Percentiles rank a stretch among this genome's conserved stretches.
phyloP scores from a whole-genome alignment of 2,329 filamentous ascomycete genomes.

The Huntiella omanensis region DNA sequence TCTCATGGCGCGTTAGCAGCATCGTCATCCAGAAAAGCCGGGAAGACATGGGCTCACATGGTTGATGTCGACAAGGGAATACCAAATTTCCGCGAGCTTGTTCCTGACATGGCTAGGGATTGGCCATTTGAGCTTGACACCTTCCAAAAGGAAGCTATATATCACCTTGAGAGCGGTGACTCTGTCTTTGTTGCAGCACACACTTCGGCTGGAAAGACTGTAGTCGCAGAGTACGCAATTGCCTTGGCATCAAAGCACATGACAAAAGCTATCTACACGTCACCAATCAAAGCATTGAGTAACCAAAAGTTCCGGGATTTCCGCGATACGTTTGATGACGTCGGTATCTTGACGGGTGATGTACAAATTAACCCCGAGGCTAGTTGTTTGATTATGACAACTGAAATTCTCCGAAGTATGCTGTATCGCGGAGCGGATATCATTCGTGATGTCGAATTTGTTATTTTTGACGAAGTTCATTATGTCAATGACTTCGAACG shows the following conservation, averaged over 20 bases:
- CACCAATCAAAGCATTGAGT: constrained; percentile 92
- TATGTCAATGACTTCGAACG: constrained; percentile 94
- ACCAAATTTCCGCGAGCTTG: constrained; percentile 79
- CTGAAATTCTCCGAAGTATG: constrained; percentile 95
- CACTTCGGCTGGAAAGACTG: constrained; percentile 93
- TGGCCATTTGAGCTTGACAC: constrained; percentile 97
- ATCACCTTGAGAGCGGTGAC: constrained; percentile 88
- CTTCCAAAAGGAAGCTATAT: constrained; percentile 96
- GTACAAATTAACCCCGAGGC: constrained; percentile 96
- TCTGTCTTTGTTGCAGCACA: constrained; percentile 97
- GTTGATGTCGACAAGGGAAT: constrained; percentile 89
- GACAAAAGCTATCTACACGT: constrained; percentile 99
- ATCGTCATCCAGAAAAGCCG: constrained; percentile 52
- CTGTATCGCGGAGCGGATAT: constrained; percentile 89
- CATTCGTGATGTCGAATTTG: constrained; percentile 92
- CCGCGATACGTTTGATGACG: constrained; percentile 74
- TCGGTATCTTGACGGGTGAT: constrained; percentile 90
- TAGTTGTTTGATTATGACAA: constrained; percentile 98
- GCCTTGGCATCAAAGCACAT: constrained; percentile 93
- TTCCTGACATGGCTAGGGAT: constrained; percentile 87
- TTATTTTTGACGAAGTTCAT: constrained; percentile 97
- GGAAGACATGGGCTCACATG: constrained; percentile 93
- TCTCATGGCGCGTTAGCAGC: constrained; percentile 60
- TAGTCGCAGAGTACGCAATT: constrained; percentile 95
- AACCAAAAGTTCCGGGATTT: constrained; percentile 99